Base-by-base conservation (phyloP, 768 basidiomycete genomes). In the Antrodiella citrinella region DNA sequence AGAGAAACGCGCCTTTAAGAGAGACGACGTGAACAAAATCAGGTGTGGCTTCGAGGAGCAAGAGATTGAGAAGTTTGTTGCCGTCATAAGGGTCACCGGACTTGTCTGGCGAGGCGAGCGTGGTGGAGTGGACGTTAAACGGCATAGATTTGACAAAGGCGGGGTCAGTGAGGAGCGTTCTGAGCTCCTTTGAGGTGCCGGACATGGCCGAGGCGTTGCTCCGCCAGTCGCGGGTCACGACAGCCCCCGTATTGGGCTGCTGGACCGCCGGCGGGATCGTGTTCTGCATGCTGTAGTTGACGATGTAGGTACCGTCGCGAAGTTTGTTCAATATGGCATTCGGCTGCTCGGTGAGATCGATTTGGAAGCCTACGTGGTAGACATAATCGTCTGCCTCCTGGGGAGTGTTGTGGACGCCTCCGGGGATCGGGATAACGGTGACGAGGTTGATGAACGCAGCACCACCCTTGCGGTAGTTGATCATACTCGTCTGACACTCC, bases 301-400 rank as follows among this genome's bases (percentile, higher is more conserved):
- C 76, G 50, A 81, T 67, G 66, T 91, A 91, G 26, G 76, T 80
- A 15, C 93, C 93, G 57, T 89, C 82, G 18, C 76, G 69, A 48
- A 93, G 74, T 63, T 84, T 89, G 56, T 86, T 77, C 48, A 93
- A 68, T 52, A 96, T 93, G 2, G 80, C 80, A 56, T 81, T 81
- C 2, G 91, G 92, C 68, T 94, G 91, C 59, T 86, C 81, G 15
- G 82, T 82, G 45, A 99, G 72, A 66, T 97, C 91, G 49, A 96
- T 87, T 67, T 99, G 93, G 73, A 99, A 98, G 0, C 96, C 96
- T 46, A 99, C 84, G 59, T 90, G 86, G 63, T 86, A 95, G 7
- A 80, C 82, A 38, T 89, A 75, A 42, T 94, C 85, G 48, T 81
- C 79, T 30, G 74, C 74, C 55, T 82, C 84, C 40, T 80, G 74